Evolutionary conservation across 129 eudicot species (phyloP).

Genomic region (Mikania micrantha): DNA sequence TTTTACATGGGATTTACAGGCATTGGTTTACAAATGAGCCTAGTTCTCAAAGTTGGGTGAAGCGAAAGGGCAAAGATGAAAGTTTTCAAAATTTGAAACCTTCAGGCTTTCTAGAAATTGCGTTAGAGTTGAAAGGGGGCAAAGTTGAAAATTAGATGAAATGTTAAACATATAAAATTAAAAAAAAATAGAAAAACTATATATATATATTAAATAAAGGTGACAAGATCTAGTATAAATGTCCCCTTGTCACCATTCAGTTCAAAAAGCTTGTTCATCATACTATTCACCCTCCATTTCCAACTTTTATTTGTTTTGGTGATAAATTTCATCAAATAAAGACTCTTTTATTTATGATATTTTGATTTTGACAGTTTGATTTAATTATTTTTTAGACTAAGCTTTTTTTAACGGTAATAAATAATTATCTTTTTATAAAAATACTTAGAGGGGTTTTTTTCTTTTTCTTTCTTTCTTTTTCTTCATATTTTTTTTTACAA

Average conservation of each 20-base stretch:
- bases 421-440: neutral
- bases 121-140: no score
- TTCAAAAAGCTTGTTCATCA: conserved; percentile 18
- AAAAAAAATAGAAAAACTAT: neutral
- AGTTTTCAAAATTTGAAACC: no score
- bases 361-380: conserved; percentile 4
- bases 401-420: neutral
- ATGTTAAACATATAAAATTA: neutral
- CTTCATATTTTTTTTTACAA: no score
- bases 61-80: no score
- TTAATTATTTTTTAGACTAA: neutral
- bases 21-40: no score
- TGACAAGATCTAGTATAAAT: conserved; percentile 23
- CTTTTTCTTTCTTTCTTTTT: neutral
- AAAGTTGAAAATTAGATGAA: no score
- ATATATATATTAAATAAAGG: neutral
- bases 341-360: conserved; percentile 10
- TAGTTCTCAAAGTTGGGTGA: no score
- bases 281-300: conserved; percentile 20
- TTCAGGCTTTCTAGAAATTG: no score
- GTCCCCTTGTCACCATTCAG: conserved; percentile 33
- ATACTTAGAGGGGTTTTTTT: neutral
- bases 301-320: neutral
- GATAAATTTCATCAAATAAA: conserved; percentile 8
- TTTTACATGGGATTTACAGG: no score